Percentiles rank a stretch among this genome's conserved stretches.
Conservation (phyloP, 306 rosid genomes). For the Clitoria ternatea region DNA sequence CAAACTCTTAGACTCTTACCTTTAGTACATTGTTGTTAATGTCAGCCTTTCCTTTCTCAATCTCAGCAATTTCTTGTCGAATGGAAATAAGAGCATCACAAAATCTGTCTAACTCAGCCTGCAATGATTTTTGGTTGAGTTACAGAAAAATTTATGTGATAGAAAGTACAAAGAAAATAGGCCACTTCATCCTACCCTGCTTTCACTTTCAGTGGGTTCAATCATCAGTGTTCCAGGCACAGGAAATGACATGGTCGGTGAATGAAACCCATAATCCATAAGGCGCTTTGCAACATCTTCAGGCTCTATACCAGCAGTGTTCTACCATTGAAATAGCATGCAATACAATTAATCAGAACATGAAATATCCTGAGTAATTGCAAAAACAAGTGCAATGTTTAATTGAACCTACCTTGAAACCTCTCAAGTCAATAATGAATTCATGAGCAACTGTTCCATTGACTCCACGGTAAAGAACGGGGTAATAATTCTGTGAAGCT, state of each 20-base stretch:
- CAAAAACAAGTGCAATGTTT: not conserved
- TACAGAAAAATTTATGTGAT: not conserved
- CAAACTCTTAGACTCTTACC: slow-evolving; percentile 40
- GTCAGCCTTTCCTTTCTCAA: slow-evolving; percentile 93
- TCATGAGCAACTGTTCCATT: slow-evolving; percentile 96
- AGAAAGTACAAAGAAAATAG: not conserved
- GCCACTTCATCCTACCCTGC: slow-evolving; percentile 56
- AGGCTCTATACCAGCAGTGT: slow-evolving; percentile 87
- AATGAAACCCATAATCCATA: slow-evolving; percentile 95
- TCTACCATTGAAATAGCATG: slow-evolving; percentile 38
- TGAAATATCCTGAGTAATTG: not conserved
- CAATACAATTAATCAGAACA: slow-evolving; percentile 16
- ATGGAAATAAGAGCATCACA: slow-evolving; percentile 90
- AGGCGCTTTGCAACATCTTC: slow-evolving; percentile 98
- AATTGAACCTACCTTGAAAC: slow-evolving; percentile 68
- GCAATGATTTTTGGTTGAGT: slow-evolving; percentile 32
- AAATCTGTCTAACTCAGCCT: slow-evolving; percentile 95
- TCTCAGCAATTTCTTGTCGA: slow-evolving; percentile 75
- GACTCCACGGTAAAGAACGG: slow-evolving; percentile 94
- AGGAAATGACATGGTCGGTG: slow-evolving; percentile 99
- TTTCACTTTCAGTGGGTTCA: slow-evolving; percentile 98
- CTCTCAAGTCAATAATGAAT: slow-evolving; percentile 90
- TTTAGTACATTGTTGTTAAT: slow-evolving; percentile 80
- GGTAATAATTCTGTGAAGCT: slow-evolving; percentile 57
- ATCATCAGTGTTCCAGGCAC: slow-evolving; percentile 99